Evolutionary conservation across 106 monocot genomes (phyloP), one percentile per base, ranked within the genome.

Genomic region (Acorus calamus): DNA sequence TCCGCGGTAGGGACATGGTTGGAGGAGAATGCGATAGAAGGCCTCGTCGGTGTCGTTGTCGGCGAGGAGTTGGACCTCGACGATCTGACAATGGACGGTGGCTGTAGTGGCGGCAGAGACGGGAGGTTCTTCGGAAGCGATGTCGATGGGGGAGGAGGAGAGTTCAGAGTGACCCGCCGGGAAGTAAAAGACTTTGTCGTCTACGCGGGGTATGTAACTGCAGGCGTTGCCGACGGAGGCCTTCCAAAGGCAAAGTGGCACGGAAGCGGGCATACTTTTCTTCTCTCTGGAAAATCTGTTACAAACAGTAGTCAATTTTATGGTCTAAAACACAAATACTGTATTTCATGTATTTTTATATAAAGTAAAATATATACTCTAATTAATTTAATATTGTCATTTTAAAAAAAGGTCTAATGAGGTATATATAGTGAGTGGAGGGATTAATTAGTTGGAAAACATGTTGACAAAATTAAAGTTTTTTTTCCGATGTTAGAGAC

Each of bases 101-200:
- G 64, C 14, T 28, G 28, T 1, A 28, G 28, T 28, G 3, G 8
- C 9, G 53, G 0, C 1, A 64, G 6, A 2, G 6, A 41, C 4
- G 50, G 53, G 28, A 28, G 28, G 28, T 28, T 28, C 28, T 28
- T 28, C 9, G 3, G 61, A 6, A 49, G 63, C 62, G 53, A 60
- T 46, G 69, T 57, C 53, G 14, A 63, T 66, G 2, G 65, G 61
- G 9, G 72, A 66, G 4, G 73, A 11, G 55, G 82, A 52, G 14
- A 78, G 73, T 54, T 82, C 82, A 56, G 59, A 49, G 69, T 82
- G 86, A 59, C 82, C 86, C 47, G 78, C 61, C 0, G 82, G 82
- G 64, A 86, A 79, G 82, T 82, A 86, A 79, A 59, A 76, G 14
- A 76, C 78, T 42, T 5, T n/a, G 6, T 72, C 53, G 5, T 79